phyloP scores from a whole-genome alignment of 1,284 basidiomycete genomes.

The Ustilago cynodontis region DNA sequence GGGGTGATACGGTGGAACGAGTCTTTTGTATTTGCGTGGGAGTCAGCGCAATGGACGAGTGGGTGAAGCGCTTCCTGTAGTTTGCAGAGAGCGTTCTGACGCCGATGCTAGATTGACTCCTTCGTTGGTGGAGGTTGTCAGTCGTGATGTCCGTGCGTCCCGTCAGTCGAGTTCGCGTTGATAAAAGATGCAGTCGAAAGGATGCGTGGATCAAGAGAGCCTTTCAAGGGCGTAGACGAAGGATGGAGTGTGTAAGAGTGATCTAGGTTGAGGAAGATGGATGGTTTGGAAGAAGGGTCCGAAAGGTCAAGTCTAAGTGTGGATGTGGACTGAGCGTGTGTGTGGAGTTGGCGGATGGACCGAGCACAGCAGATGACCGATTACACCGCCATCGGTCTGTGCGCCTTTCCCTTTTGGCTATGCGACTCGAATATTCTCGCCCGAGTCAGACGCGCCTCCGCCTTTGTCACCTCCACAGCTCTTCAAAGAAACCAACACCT shows the following conservation, averaged over 20 bases:
- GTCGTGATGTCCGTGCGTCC: background rate
- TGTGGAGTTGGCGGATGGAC: conserved; percentile 43
- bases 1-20: too few relatives aligned
- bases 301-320: conserved; percentile 1
- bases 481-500: background rate
- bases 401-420: conserved; percentile 14
- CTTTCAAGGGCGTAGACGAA: background rate
- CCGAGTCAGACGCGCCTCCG: conserved; percentile 17
- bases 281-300: conserved; percentile 3
- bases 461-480: background rate
- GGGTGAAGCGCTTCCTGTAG: background rate
- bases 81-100: background rate
- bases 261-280: background rate
- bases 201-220: background rate
- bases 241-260: background rate
- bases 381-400: conserved; percentile 45
- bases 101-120: background rate
- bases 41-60: too few relatives aligned
- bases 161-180: background rate
- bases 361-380: conserved; percentile 14
- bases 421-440: conserved; percentile 17
- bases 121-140: background rate
- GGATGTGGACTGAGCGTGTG: conserved; percentile 10
- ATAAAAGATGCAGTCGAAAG: background rate
- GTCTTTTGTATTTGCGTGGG: too few relatives aligned